Evolutionary conservation across 108 stramenopile species (phyloP), one percentile per base, ranked within the genome.

Genomic region (Seminavis robusta): DNA sequence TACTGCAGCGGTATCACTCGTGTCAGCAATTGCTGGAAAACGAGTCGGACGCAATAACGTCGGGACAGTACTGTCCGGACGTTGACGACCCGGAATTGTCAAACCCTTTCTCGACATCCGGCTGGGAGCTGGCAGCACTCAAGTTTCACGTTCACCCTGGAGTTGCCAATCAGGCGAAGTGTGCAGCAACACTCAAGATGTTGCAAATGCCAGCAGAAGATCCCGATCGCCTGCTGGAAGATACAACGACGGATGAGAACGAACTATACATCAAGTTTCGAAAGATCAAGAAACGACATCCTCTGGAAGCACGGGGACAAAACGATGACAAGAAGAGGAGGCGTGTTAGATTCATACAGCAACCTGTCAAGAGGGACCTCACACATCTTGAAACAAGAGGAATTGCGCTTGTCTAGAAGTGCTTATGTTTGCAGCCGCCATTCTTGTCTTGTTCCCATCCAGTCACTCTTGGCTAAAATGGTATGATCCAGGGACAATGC

Each of bases 1-100:
- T 94, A 23, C 33, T 81, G 2, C 74, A 76, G 21, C 75, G 88
- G 15, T 94, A 94, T 67, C 65, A 83, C 9, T 49, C 71, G 8
- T 70, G 63, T 0, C 73, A 75, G 1, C 84, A 76, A 25, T 52
- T 94, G 42, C 76, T 94, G 15, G 93, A 94, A 50, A 89, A 80
- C 46, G 93, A 94, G 67, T 75, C 83, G 11, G 93, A 94, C 47
- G 73, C 88, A 9, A 77, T 89, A 25, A 84, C 89, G 28, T 74
- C 83, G 25, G 88, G 89, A 34, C 56, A 76, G 28, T 85, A 81
- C 56, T 54, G 67, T 24, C 84, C 86, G 1, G 68, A 71, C 47
- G 81, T 80, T 5, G 73, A 62, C 13, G 92, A 94, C 63, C 92
- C 92, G 23, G 92, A 90, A 56, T 80, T 80, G 23, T 53, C 79